phyloP scores from a whole-genome alignment of 768 basidiomycete genomes.

The Imleria badia region DNA sequence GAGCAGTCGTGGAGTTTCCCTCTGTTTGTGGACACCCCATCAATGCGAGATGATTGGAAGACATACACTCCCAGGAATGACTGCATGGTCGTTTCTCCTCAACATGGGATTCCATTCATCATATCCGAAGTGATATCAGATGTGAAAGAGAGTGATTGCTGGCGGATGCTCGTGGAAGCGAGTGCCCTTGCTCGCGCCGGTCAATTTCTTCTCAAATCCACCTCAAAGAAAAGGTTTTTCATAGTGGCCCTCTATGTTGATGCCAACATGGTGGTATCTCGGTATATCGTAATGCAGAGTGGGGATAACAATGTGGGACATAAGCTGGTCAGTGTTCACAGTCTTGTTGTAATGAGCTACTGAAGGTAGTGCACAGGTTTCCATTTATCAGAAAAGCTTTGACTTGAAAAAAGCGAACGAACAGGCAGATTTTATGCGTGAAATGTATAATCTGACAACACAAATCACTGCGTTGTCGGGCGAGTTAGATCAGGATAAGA shows the following conservation, averaged over 20 bases:
- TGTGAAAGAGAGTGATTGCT: background rate
- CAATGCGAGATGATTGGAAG: no score
- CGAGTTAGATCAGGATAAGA: background rate
- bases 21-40: no score
- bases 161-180: constrained; percentile 17
- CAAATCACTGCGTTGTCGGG: background rate
- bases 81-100: background rate
- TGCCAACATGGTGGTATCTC: background rate
- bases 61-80: no score
- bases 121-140: constrained; percentile 9
- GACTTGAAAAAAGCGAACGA: background rate
- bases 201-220: background rate
- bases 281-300: constrained; percentile 7
- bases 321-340: background rate
- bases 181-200: background rate
- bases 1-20: no score
- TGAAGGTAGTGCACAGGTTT: background rate
- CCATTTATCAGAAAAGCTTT: background rate
- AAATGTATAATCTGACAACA: constrained; percentile 13
- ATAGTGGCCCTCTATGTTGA: constrained; percentile 12
- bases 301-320: background rate
- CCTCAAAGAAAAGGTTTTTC: constrained; percentile 2
- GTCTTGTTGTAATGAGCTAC: background rate
- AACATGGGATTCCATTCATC: constrained; percentile 3
- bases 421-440: constrained; percentile 2